Percentiles rank a stretch among this genome's conserved stretches.
Conservation (phyloP, 148 eudicot genomes). For the Agrostemma githago region DNA sequence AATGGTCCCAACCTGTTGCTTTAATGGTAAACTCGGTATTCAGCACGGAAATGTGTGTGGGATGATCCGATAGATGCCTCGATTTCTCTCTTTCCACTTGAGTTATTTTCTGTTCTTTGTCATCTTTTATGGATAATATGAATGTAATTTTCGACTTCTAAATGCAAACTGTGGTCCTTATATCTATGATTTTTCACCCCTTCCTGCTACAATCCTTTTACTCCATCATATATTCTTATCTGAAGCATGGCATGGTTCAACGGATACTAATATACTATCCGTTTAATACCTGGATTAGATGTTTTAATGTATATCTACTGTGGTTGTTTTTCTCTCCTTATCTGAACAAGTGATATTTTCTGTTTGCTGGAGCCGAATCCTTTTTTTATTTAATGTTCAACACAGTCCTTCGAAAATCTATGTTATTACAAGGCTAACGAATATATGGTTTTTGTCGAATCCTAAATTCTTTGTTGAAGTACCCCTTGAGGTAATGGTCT, state of each 20-base stretch:
- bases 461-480: background rate
- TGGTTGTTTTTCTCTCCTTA: background rate
- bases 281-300: background rate
- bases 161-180: constrained; percentile 1
- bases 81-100: background rate
- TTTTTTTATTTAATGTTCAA: constrained; percentile 1
- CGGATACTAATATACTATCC: background rate
- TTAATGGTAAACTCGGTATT: background rate
- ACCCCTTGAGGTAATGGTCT: no score
- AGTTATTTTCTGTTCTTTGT: constrained; percentile 2
- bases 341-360: background rate
- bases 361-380: background rate
- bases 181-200: background rate
- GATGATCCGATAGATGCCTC: background rate
- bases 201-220: background rate
- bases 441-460: background rate
- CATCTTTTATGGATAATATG: background rate
- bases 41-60: constrained; percentile 5
- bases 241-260: background rate
- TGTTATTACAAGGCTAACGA: background rate
- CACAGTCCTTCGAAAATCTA: background rate
- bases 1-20: background rate
- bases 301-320: constrained; percentile 3
- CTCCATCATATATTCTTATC: background rate
- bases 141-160: background rate